A percentile compares a stretch with the other conserved stretches of the same genome.
Evolutionary conservation across 208 protist genomes (phyloP).

Genomic region (Crithidia thermophila): DNA sequence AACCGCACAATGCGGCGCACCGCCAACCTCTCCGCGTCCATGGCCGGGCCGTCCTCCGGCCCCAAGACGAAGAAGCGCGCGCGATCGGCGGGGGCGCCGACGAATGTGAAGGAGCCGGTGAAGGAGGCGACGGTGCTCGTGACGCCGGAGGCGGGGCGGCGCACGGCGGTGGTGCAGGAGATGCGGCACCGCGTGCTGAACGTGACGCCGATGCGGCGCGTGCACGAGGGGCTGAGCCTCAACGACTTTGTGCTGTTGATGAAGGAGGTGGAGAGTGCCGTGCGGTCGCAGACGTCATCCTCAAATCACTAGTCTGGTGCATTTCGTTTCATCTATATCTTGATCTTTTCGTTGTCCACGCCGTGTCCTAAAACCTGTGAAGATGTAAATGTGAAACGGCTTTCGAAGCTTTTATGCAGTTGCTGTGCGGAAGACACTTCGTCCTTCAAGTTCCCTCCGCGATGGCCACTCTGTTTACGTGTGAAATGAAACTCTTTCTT

Average conservation of each 20-base stretch:
- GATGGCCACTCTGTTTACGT: no score
- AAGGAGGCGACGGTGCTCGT: slow-evolving; percentile 38
- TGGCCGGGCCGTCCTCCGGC: neutral
- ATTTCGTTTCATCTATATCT: neutral
- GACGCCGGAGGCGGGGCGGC: slow-evolving; percentile 43
- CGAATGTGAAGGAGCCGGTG: slow-evolving; percentile 3
- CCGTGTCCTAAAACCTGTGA: no score
- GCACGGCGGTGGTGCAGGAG: slow-evolving; percentile 39
- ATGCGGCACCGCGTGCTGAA: slow-evolving; percentile 43
- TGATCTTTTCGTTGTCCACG: neutral
- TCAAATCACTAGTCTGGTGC: neutral
- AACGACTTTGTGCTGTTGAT: slow-evolving; percentile 44
- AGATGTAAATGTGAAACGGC: no score
- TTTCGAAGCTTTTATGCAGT: no score
- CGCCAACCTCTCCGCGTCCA: neutral
- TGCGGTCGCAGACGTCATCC: slow-evolving; percentile 29
- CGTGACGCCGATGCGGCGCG: slow-evolving; percentile 58
- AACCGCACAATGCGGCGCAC: slow-evolving; percentile 4
- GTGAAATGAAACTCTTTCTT: no score
- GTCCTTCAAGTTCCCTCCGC: no score
- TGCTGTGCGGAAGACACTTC: no score
- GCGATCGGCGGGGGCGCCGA: slow-evolving; percentile 6
- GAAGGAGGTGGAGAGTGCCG: slow-evolving; percentile 43
- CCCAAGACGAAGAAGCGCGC: slow-evolving; percentile 11
- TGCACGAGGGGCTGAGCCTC: slow-evolving; percentile 55